These are phyloP conservation scores for Euryodendron excelsum DNA, from an alignment of 148 eudicot species.

Conservation along the genomic window DNA sequence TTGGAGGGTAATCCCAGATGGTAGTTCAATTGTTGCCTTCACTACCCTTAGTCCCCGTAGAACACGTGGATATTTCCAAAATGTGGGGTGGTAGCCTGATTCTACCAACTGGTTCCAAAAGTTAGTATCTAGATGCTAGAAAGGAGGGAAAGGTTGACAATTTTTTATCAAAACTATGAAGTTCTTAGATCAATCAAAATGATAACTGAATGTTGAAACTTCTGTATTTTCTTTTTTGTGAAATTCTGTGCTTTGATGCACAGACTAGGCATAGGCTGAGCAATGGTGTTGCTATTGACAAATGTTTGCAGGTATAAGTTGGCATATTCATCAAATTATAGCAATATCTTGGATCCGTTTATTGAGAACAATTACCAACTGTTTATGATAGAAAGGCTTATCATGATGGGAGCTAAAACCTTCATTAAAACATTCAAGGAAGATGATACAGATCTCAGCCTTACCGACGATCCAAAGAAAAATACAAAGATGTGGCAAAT, in stretches of 20 bases:
- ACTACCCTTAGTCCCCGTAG: not conserved
- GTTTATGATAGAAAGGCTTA: slow-evolving; percentile 90
- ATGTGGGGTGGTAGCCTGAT: not conserved
- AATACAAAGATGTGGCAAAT: slow-evolving; percentile 68
- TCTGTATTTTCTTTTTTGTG: not conserved
- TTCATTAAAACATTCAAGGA: slow-evolving; percentile 74
- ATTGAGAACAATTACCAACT: slow-evolving; percentile 89
- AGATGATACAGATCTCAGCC: slow-evolving; percentile 69
- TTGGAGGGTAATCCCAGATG: too few species aligned
- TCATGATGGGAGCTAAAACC: slow-evolving; percentile 83
- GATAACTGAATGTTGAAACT: not conserved
- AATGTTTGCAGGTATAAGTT: slow-evolving; percentile 63
- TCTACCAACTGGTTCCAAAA: too few species aligned
- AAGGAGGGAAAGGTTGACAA: not conserved
- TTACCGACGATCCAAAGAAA: slow-evolving; percentile 88
- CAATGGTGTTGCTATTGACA: not conserved
- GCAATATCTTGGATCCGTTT: slow-evolving; percentile 63
- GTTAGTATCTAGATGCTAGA: too few species aligned
- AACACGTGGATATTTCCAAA: not conserved
- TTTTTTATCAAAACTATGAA: not conserved
- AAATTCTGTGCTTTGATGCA: not conserved
- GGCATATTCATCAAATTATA: slow-evolving; percentile 88
- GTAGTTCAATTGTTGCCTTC: too few species aligned
- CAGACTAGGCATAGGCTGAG: not conserved
- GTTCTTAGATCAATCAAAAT: not conserved